Base-by-base conservation (phyloP, 2,329 filamentous ascomycete species). In the Zasmidium angulare region DNA sequence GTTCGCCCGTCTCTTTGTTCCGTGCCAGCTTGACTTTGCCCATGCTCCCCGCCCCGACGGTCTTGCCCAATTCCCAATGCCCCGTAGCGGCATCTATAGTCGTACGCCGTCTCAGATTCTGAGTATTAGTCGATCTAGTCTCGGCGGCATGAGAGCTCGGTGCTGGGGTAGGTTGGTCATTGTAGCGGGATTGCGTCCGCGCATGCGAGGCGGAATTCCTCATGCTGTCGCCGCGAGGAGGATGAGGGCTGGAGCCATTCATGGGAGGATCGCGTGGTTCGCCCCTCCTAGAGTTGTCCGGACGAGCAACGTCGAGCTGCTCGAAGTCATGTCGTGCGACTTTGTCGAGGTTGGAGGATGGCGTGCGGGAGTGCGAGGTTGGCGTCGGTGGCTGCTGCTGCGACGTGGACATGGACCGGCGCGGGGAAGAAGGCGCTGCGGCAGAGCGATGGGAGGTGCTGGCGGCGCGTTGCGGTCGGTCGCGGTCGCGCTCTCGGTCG, bases 21-120 rank as follows among this genome's bases (percentile, higher is more conserved):
- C 90, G 90, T 22, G 95, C 95, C 66, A 99, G 81, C 79, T 98
- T 98, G 63, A 99, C 95, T 76, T 98, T 98, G 65, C 95, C 95
- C 95, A 99, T 99, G 76, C 93, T 98, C 53, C 95, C 95, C 55
- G 93, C 92, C 61, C 95, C 95, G 70, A 99, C 95, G 2, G 95
- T 98, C 81, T 98, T 98, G 60, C 93, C 93, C 54, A 99, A 81
- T 57, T 92, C 87, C 92, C 93, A 99, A 80, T 93, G 91, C 59
- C 95, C 95, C 12, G 93, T 92, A 21, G 54, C 50, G 2, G 93
- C 92, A 53, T 90, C 90, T 72, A 99, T 96, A 46, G 90, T 93
- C 12, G 93, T 97, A 69, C 86, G 78, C 66, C 86, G 78, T 56
- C 81, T 77, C 12, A 81, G 76, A 59, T 79, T 79, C 21, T 74